These are phyloP conservation scores for Omphalotus olearius DNA, from an alignment of 1,284 basidiomycete species.

Conservation along the genomic window DNA sequence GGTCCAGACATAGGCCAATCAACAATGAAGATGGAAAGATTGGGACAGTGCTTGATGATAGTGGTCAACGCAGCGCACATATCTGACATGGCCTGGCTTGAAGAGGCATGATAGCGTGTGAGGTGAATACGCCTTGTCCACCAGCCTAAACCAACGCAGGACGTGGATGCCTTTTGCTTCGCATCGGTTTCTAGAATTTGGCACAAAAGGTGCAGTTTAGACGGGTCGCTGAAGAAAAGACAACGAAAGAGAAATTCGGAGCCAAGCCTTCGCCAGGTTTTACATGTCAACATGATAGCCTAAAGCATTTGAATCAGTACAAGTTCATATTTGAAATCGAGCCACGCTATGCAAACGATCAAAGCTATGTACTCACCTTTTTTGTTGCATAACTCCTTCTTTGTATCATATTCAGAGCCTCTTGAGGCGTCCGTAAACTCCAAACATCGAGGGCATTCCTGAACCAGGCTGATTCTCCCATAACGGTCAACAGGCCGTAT, in stretches of 20 bases:
- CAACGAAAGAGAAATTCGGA: constrained; percentile 61
- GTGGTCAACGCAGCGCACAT: constrained; percentile 44
- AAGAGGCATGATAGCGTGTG: constrained; percentile 39
- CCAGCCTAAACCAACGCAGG: constrained; percentile 42
- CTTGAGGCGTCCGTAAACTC: constrained; percentile 53
- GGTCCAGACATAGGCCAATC: constrained; percentile 49
- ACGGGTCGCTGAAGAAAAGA: constrained; percentile 56
- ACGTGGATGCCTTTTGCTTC: constrained; percentile 19
- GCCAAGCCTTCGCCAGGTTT: constrained; percentile 46
- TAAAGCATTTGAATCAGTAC: constrained; percentile 22
- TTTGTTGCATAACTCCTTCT: constrained; percentile 56
- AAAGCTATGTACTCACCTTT: constrained; percentile 38
- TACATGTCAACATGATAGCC: constrained; percentile 64
- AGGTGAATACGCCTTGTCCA: constrained; percentile 64
- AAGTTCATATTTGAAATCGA: constrained; percentile 9
- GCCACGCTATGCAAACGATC: no score
- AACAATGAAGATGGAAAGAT: constrained; percentile 64
- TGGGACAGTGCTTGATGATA: constrained; percentile 58
- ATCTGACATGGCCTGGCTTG: constrained; percentile 30
- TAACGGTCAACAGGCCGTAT: constrained; percentile 48
- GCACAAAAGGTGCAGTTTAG: constrained; percentile 44
- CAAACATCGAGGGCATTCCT: constrained; percentile 45
- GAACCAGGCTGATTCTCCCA: constrained; percentile 61
- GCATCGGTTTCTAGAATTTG: constrained; percentile 42
- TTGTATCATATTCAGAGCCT: constrained; percentile 51